Conservation (phyloP, 208 protist species). For the Herpetomonas muscarum region DNA sequence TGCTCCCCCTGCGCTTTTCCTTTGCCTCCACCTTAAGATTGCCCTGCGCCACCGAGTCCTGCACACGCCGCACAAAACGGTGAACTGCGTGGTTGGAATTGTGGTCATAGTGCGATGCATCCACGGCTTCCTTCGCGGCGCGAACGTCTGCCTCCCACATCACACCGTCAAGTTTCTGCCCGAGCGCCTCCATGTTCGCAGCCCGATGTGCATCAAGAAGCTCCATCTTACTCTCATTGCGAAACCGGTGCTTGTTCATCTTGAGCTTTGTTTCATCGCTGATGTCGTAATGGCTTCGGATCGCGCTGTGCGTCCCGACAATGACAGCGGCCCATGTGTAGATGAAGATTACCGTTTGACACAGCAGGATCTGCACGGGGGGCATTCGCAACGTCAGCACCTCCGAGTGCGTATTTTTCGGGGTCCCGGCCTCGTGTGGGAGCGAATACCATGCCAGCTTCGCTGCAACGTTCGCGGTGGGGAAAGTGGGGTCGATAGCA, state of each 20-base stretch:
- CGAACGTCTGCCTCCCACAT: slow-evolving; percentile 76
- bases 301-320: slow-evolving; percentile 60
- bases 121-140: slow-evolving; percentile 75
- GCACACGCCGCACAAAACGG: slow-evolving; percentile 53
- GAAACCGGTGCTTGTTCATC: slow-evolving; percentile 49
- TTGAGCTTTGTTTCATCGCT: slow-evolving; percentile 76
- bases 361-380: slow-evolving; percentile 34
- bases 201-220: slow-evolving; percentile 64
- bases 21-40: slow-evolving; percentile 18
- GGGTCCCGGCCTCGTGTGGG: not conserved
- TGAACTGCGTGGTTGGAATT: slow-evolving; percentile 42
- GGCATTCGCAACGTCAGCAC: slow-evolving; percentile 25
- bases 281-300: slow-evolving; percentile 69
- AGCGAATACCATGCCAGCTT: not conserved
- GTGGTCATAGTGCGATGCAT: slow-evolving; percentile 70
- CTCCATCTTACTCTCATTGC: slow-evolving; percentile 43
- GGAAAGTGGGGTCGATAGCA: not conserved
- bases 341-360: slow-evolving; percentile 28
- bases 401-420: not conserved
- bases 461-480: not conserved
- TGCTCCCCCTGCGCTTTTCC: not conserved
- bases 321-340: slow-evolving; percentile 53
- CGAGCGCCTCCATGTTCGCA: slow-evolving; percentile 60
- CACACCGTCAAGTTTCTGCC: slow-evolving; percentile 61
- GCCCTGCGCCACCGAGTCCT: slow-evolving; percentile 39